A percentile compares a stretch with the other conserved stretches of the same genome.
phyloP scores from a whole-genome alignment of 1,139 yeast genomes.

The Geotrichum cucujoidarum region DNA sequence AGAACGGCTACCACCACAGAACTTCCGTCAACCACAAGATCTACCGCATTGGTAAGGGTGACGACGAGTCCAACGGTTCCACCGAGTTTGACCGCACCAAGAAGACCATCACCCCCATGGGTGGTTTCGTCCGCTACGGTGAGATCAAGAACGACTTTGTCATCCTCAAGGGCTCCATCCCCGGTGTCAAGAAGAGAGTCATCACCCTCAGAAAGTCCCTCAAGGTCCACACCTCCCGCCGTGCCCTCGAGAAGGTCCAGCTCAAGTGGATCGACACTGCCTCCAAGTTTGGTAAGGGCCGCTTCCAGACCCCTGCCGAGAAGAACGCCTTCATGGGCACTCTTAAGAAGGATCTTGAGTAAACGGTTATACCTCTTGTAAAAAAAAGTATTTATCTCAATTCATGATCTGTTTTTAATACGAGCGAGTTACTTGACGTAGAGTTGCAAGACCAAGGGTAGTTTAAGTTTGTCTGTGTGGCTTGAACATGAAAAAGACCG shows the following conservation, averaged over 20 bases:
- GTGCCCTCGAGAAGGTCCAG: constrained; percentile 92
- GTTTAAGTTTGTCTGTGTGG: not conserved
- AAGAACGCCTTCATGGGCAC: constrained; percentile 99
- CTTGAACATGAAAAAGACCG: too few species aligned
- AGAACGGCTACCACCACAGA: constrained; percentile 99
- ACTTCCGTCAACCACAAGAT: constrained; percentile 99
- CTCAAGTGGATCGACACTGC: constrained; percentile 99
- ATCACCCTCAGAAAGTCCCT: constrained; percentile 98
- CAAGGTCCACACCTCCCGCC: constrained; percentile 96
- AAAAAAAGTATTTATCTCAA: constrained; percentile 7
- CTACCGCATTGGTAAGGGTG: constrained; percentile 98
- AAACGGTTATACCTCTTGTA: constrained; percentile 14
- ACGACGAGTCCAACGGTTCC: constrained; percentile 89
- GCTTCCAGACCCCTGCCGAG: constrained; percentile 99
- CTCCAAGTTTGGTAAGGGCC: constrained; percentile 99
- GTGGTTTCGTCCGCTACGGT: constrained; percentile 99
- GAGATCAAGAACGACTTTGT: constrained; percentile 94
- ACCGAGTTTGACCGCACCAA: constrained; percentile 98
- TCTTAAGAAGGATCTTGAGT: constrained; percentile 82
- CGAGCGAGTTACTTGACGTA: not conserved
- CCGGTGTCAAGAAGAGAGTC: constrained; percentile 99
- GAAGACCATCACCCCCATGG: constrained; percentile 99
- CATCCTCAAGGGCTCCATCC: constrained; percentile 96
- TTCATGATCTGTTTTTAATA: constrained; percentile 3
- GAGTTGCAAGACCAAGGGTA: not conserved